These are phyloP conservation scores for Colletotrichum cereale DNA, from an alignment of 2,329 filamentous ascomycete species.

Conservation along the genomic window DNA sequence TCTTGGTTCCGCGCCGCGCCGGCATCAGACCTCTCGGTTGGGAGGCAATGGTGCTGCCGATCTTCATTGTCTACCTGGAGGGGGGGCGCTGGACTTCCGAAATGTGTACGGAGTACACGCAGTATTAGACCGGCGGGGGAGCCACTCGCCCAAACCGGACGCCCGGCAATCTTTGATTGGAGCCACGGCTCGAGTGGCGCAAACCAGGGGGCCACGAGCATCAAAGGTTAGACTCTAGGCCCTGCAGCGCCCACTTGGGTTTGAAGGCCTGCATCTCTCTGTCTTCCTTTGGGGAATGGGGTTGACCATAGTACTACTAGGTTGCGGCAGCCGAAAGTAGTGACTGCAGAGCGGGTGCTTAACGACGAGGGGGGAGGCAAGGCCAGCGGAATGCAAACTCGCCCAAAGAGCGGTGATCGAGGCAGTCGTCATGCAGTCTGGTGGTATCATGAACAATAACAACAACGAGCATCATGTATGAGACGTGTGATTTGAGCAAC, in stretches of 20 bases:
- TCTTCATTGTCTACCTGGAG: constrained; percentile 30
- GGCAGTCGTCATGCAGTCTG: constrained; percentile 23
- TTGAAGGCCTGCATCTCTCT: neutral
- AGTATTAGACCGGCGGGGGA: neutral
- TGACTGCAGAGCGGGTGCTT: constrained; percentile 1
- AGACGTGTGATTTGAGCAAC: neutral
- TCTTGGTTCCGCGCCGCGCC: constrained; percentile 31
- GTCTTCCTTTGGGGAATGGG: neutral
- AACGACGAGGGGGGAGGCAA: constrained; percentile 8
- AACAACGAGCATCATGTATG: neutral
- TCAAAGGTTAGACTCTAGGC: constrained; percentile 23
- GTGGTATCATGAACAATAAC: constrained; percentile 2
- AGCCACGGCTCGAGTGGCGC: constrained; percentile 29
- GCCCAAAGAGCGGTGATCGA: constrained; percentile 17
- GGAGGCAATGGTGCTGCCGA: constrained; percentile 38
- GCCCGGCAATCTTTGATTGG: constrained; percentile 38
- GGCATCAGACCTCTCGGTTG: constrained; percentile 21
- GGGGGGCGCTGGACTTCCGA: neutral
- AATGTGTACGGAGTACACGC: neutral
- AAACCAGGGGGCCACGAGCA: constrained; percentile 27
- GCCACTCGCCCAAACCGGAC: constrained; percentile 38
- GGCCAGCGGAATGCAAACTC: constrained; percentile 1
- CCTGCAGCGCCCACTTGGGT: constrained; percentile 9
- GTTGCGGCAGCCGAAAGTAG: constrained; percentile 17
- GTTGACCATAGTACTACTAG: neutral